A percentile compares a stretch with the other conserved stretches of the same genome.
These are phyloP conservation scores for Saccharomycopsis vini DNA, from an alignment of 805 yeast genomes.

Conservation along the genomic window DNA sequence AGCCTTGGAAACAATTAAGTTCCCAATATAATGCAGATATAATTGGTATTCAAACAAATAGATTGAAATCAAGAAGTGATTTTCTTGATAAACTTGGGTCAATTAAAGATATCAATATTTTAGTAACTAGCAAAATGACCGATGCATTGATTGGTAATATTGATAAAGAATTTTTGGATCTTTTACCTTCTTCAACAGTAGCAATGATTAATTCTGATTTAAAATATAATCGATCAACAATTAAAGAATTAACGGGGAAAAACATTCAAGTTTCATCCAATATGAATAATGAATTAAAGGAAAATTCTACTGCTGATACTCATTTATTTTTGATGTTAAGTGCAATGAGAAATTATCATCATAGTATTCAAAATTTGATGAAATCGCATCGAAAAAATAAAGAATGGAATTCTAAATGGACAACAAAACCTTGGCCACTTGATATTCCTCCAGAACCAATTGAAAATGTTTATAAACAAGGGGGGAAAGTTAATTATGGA, in stretches of 20 bases:
- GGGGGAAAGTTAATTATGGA: slow-evolving; percentile 3
- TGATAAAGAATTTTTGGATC: slow-evolving; percentile 8
- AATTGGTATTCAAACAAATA: not conserved
- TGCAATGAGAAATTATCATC: slow-evolving; percentile 13
- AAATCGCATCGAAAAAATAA: not conserved
- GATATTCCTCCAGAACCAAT: slow-evolving; percentile 3
- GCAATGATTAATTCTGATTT: slow-evolving; percentile 7
- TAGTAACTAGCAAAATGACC: slow-evolving; percentile 9
- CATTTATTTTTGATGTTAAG: slow-evolving; percentile 13
- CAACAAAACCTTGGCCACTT: slow-evolving; percentile 2
- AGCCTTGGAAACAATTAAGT: slow-evolving; percentile 1
- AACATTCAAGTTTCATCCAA: slow-evolving; percentile 12
- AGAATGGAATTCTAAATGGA: not conserved
- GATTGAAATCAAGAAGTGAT: slow-evolving; percentile 7
- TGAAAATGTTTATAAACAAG: not conserved
- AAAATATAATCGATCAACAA: not conserved
- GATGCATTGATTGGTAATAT: slow-evolving; percentile 5
- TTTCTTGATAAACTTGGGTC: not conserved
- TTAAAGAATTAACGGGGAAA: slow-evolving; percentile 4
- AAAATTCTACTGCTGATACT: slow-evolving; percentile 17
- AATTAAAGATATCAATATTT: slow-evolving; percentile 1
- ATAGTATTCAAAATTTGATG: slow-evolving; percentile 1
- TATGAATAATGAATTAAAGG: slow-evolving; percentile 8
- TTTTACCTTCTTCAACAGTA: slow-evolving; percentile 8
- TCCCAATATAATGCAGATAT: slow-evolving; percentile 14